Percentiles rank a stretch among this genome's conserved stretches.
Evolutionary conservation across 495 filamentous ascomycete species (phyloP).

Genomic region (Penicillium longicatenatum): DNA sequence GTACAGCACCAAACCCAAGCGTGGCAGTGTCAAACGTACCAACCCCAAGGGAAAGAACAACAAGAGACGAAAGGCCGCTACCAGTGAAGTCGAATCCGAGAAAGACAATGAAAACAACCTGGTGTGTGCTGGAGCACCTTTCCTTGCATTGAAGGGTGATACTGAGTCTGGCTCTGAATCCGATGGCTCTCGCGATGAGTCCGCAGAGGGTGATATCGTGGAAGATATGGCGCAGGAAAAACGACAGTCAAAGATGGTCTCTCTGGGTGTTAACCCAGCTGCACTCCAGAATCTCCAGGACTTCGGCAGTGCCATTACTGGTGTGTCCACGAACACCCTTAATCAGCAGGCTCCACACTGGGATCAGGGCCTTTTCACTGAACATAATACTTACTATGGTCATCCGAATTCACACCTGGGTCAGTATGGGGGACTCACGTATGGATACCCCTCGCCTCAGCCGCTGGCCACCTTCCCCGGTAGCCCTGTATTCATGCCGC

Average conservation of each 20-base stretch:
- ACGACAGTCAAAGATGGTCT: background rate
- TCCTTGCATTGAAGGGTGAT: background rate
- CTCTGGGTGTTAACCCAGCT: background rate
- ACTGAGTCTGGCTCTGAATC: background rate
- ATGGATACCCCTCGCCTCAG: too few relatives aligned
- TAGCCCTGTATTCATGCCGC: too few relatives aligned
- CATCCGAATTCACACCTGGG: too few relatives aligned
- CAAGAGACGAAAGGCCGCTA: background rate
- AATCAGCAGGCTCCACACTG: background rate
- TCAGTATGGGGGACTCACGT: too few relatives aligned
- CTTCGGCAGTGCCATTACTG: background rate
- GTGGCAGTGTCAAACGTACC: background rate
- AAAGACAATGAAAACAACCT: background rate
- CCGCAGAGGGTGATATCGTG: background rate
- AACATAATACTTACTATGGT: too few relatives aligned
- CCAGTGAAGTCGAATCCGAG: background rate
- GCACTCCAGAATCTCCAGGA: background rate
- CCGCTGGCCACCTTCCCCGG: too few relatives aligned
- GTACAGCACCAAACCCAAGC: background rate
- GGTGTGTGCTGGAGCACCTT: conserved; percentile 12
- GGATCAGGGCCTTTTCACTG: too few relatives aligned
- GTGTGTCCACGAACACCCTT: background rate
- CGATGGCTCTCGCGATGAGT: background rate
- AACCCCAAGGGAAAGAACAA: background rate
- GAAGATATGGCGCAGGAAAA: background rate